Evolutionary conservation across 257 asterid genomes (phyloP), one percentile per base, ranked within the genome.

Genomic region (Solanum etuberosum): DNA sequence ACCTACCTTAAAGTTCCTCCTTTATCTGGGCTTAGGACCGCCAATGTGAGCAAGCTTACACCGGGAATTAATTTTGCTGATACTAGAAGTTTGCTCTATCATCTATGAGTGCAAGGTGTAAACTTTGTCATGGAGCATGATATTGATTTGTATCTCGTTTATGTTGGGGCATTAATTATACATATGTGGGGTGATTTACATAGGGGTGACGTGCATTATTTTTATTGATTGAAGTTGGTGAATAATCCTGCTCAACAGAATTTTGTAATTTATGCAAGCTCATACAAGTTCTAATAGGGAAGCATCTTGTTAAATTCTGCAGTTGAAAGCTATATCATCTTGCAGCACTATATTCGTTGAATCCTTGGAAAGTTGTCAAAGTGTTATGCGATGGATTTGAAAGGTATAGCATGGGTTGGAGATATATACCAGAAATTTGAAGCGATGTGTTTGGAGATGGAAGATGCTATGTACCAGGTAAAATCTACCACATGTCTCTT

Each of bases 401-500:
- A 93, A 89, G 95, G 95, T 90, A 83, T 95, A 90, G 83, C 92
- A 29, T 96, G 99, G 99, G 93, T 95, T 70, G 98, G 94, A 57
- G 92, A 93, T 83, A 84, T 94, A 84, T 94, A 91, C 67, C 90
- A 94, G 74, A 94, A 93, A 90, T 91, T 94, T 83, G 97, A 96
- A 91, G 93, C 95, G 27, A 91, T 95, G 98, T 93, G 97, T 86
- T 87, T 92, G 93, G 98, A 96, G 89, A 93, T 93, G 89, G 96
- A 96, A 91, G 98, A 95, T 88, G 94, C 83, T 86, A 90, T 95
- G 92, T 91, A 91, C 40, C 94, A 93, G 97, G 99, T 96, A 87
- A 86, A 70, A 14, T 73, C 27, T 85, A 12, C 37, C 86, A 32
- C 61, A 57, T 71, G 16, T 84, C 9, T 74, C 83, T 20, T 74